These are phyloP conservation scores for Neurospora discreta DNA, from an alignment of 495 filamentous ascomycete species.

Conservation along the genomic window DNA sequence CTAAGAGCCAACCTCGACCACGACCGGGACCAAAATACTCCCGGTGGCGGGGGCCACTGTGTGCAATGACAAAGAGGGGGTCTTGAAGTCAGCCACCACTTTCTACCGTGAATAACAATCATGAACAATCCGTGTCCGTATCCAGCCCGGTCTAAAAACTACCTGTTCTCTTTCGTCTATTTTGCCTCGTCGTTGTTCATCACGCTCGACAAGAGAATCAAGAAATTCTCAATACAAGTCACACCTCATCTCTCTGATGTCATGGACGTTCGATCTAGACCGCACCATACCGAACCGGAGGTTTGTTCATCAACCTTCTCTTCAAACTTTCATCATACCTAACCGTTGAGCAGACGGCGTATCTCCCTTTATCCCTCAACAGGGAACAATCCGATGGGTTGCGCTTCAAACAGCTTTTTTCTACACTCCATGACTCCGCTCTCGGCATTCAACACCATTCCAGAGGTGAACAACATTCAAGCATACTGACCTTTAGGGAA, in stretches of 20 bases:
- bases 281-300: not conserved
- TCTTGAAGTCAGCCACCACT: not conserved
- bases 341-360: not conserved
- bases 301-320: not conserved
- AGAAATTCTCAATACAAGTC: not conserved
- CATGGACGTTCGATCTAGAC: not conserved
- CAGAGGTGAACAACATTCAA: not conserved
- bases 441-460: not conserved
- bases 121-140: not conserved
- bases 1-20: not conserved
- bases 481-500: not conserved
- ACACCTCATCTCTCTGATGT: not conserved
- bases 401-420: not conserved
- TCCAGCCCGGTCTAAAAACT: not conserved
- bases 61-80: not conserved
- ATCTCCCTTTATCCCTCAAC: not conserved
- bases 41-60: not conserved
- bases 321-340: not conserved
- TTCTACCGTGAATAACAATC: not conserved
- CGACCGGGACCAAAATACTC: not conserved
- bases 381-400: not conserved
- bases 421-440: not conserved
- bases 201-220: not conserved
- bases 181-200: not conserved
- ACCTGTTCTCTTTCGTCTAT: not conserved